These are phyloP conservation scores for Amphichorda felina DNA, from an alignment of 2,329 filamentous ascomycete species.

Conservation along the genomic window DNA sequence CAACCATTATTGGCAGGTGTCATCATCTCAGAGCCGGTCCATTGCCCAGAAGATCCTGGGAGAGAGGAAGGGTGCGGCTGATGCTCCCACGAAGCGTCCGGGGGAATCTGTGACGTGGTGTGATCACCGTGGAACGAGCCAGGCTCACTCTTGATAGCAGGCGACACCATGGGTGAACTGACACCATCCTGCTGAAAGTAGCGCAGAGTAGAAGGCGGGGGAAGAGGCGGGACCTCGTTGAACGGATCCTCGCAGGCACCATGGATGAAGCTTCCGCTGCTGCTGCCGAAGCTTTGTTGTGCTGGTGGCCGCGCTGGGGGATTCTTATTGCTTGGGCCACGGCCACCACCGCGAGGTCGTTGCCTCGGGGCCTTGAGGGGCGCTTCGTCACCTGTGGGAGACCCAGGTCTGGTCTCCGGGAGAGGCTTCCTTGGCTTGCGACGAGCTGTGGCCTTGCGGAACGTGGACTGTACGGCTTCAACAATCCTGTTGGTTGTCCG, in stretches of 20 bases:
- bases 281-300: background rate
- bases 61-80: slow-evolving; percentile 9
- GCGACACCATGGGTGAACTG: slow-evolving; percentile 26
- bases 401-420: slow-evolving; percentile 11
- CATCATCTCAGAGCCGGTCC: background rate
- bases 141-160: slow-evolving; percentile 18
- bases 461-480: slow-evolving; percentile 26
- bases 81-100: slow-evolving; percentile 11
- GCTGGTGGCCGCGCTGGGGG: background rate
- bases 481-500: slow-evolving; percentile 23
- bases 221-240: slow-evolving; percentile 15
- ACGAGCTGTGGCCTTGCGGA: slow-evolving; percentile 24
- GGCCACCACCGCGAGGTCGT: slow-evolving; percentile 10
- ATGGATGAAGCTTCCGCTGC: slow-evolving; percentile 17
- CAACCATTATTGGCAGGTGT: slow-evolving; percentile 13
- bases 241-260: slow-evolving; percentile 27
- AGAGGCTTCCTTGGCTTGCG: slow-evolving; percentile 15
- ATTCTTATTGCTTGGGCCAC: background rate
- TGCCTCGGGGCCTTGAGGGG: slow-evolving; percentile 20
- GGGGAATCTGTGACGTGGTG: slow-evolving; percentile 6
- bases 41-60: slow-evolving; percentile 6
- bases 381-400: slow-evolving; percentile 17
- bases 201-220: slow-evolving; percentile 11
- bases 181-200: slow-evolving; percentile 19
- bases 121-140: slow-evolving; percentile 12